Evolutionary conservation across 2,329 filamentous ascomycete genomes (phyloP), one percentile per base, ranked within the genome.

Genomic region (Alternaria alternata): DNA sequence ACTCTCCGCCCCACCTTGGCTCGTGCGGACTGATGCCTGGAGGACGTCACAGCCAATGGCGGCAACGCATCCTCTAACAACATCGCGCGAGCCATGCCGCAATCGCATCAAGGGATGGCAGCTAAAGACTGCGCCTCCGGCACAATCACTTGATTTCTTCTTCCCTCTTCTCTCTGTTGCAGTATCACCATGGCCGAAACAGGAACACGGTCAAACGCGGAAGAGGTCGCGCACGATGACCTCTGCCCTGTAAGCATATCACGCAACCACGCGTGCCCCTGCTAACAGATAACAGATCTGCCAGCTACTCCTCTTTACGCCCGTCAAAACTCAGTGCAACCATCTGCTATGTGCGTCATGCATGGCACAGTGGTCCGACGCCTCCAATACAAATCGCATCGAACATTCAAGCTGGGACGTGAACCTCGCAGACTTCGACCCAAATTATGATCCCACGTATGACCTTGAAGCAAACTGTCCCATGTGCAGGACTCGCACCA

Each of bases 361-460:
- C 69, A 81, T 83, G 80, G 76, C 79, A 1, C 78, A 79, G 36
- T 84, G 81, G 81, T 80, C 81, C 2, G 79, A 81, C 24, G 72
- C 78, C 1, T 81, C 79, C 1, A 67, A 79, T 5, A 71, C 72
- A 3, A 70, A 74, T 8, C 52, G 58, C 11, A 78, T 80, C 14
- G 74, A 78, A 7, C 80, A 78, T 16, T 71, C 80, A 3, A 70
- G 69, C 12, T 70, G 75, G 20, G 76, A 78, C 22, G 78, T 82
- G 66, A 75, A 75, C 5, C 75, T 81, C 39, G 73, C 78, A 26
- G 69, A 78, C 61, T 77, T 81, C 39, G 70, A 80, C 59, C 75
- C 79, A 62, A 57, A 65, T 65, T 63, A 75, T 61, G 57, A 73
- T 43, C 61, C 68, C 11, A 55, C 65, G 3, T 63, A 68, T 47